A percentile compares a stretch with the other conserved stretches of the same genome.
phyloP scores from a whole-genome alignment of 2,329 filamentous ascomycete species.

The Colletotrichum graminicola region DNA sequence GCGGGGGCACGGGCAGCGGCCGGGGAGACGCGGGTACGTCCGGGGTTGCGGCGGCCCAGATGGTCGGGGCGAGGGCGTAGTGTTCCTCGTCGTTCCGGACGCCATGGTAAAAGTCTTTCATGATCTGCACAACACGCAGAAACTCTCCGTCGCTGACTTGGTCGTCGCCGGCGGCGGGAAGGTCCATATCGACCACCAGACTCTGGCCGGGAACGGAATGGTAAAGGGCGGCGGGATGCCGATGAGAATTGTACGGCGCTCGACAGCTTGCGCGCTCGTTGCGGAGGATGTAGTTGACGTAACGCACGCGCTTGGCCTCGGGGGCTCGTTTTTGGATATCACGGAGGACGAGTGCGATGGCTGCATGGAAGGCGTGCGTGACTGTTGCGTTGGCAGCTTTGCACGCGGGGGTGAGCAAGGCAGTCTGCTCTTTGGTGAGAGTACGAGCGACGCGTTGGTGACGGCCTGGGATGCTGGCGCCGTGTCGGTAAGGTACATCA shows the following conservation, averaged over 20 bases:
- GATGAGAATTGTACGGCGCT: constrained; percentile 43
- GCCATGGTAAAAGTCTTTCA: constrained; percentile 47
- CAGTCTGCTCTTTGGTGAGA: constrained; percentile 42
- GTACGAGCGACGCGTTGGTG: constrained; percentile 47
- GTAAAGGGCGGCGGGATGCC: constrained; percentile 48
- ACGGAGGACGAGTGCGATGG: constrained; percentile 48
- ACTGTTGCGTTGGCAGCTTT: constrained; percentile 45
- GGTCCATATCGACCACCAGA: constrained; percentile 47
- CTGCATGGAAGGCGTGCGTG: constrained; percentile 52
- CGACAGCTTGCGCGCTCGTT: constrained; percentile 49
- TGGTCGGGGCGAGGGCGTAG: constrained; percentile 44
- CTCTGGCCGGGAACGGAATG: constrained; percentile 49
- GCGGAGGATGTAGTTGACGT: constrained; percentile 50
- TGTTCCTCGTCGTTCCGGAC: constrained; percentile 50
- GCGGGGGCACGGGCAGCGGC: constrained; percentile 45
- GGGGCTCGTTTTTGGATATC: constrained; percentile 43
- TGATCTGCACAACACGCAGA: constrained; percentile 42
- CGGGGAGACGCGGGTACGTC: constrained; percentile 25
- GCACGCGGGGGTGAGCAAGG: constrained; percentile 41
- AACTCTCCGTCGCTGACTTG: constrained; percentile 44
- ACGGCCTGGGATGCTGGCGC: constrained; percentile 38
- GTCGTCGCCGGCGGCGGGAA: constrained; percentile 19
- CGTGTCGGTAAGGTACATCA: constrained; percentile 44
- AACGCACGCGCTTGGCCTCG: constrained; percentile 40
- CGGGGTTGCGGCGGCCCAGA: constrained; percentile 44